phyloP scores from a whole-genome alignment of 2,329 filamentous ascomycete species.

The Colletotrichum endophyticum region DNA sequence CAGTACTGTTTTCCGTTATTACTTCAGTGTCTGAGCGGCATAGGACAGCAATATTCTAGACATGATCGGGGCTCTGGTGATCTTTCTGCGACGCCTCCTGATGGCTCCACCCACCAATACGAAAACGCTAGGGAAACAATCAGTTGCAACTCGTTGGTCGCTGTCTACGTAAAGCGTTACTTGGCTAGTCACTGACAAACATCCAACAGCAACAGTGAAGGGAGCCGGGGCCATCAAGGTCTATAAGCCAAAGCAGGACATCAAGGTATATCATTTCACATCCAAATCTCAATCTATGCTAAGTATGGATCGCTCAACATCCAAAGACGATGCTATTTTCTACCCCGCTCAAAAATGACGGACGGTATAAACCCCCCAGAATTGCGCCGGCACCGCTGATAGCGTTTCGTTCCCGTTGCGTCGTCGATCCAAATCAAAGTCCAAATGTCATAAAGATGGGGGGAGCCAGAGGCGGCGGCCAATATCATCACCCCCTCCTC shows the following conservation, averaged over 20 bases:
- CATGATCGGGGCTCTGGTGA: background rate
- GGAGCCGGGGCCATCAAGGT: background rate
- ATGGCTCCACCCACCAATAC: background rate
- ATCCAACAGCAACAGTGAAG: background rate
- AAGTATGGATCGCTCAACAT: background rate
- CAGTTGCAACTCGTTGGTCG: background rate
- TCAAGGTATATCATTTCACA: background rate
- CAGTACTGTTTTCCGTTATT: background rate
- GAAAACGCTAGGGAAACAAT: background rate
- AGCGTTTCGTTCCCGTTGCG: background rate
- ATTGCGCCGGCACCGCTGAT: background rate
- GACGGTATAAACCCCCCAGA: background rate
- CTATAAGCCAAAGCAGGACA: background rate
- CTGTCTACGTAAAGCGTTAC: background rate
- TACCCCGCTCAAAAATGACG: background rate
- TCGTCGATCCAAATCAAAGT: conserved; percentile 8
- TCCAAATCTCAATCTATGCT: background rate
- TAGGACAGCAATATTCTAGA: background rate
- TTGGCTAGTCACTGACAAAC: background rate
- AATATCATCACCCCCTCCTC: background rate
- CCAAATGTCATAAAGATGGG: conserved; percentile 1
- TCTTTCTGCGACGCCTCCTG: background rate
- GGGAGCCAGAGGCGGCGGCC: background rate
- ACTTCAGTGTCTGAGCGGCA: background rate
- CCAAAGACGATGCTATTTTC: background rate